Conservation (phyloP, 2,329 filamentous ascomycete species). For the Xylogone sp. region DNA sequence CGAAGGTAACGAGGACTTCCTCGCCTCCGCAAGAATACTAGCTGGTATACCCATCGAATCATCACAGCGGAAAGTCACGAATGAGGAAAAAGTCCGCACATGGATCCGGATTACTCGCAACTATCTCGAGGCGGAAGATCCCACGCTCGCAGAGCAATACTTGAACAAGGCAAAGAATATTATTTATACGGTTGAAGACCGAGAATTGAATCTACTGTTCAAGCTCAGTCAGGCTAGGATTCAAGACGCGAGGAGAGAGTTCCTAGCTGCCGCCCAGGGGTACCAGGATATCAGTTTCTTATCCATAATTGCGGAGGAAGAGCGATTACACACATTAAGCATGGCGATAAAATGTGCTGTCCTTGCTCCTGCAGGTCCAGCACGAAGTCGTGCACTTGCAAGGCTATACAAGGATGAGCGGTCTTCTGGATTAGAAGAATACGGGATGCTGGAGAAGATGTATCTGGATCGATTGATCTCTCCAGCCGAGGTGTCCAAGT, state of each 20-base stretch:
- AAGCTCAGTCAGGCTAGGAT: constrained; percentile 90
- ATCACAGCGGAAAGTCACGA: constrained; percentile 78
- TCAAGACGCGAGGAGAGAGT: constrained; percentile 83
- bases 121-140: constrained; percentile 92
- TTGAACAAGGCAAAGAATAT: constrained; percentile 95
- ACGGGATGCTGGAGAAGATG: constrained; percentile 93
- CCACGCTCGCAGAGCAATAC: constrained; percentile 77
- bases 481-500: constrained; percentile 79
- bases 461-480: constrained; percentile 84
- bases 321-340: constrained; percentile 77
- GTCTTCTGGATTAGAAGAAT: constrained; percentile 70
- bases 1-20: constrained; percentile 78
- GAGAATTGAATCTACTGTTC: constrained; percentile 77
- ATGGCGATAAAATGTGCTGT: constrained; percentile 91
- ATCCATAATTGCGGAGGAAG: constrained; percentile 75
- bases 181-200: constrained; percentile 73
- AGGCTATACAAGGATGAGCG: constrained; percentile 93
- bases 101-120: constrained; percentile 95
- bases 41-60: constrained; percentile 84
- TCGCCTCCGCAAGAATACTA: constrained; percentile 71
- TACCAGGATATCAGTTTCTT: constrained; percentile 87
- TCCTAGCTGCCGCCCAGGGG: constrained; percentile 80
- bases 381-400: constrained; percentile 73
- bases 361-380: constrained; percentile 84
- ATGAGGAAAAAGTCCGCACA: constrained; percentile 76